These are phyloP conservation scores for Mycena chlorophos DNA, from an alignment of 768 basidiomycete genomes.

Conservation along the genomic window DNA sequence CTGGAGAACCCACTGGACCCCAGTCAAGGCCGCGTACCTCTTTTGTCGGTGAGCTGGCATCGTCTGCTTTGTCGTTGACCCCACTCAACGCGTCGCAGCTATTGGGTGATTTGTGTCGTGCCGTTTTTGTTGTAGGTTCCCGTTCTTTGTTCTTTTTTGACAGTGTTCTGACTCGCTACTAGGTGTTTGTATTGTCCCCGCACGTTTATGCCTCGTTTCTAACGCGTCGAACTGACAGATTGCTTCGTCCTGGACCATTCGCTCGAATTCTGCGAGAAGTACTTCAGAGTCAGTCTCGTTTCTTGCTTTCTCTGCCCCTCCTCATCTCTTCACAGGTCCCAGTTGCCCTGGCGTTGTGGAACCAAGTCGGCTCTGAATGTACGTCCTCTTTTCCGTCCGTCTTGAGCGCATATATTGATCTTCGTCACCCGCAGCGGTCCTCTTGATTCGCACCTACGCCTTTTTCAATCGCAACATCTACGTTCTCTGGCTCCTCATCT, in stretches of 20 bases:
- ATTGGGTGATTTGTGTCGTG: slow-evolving; percentile 81
- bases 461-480: slow-evolving; percentile 81
- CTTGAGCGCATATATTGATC: slow-evolving; percentile 18
- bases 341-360: slow-evolving; percentile 83
- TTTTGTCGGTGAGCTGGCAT: slow-evolving; percentile 68
- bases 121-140: slow-evolving; percentile 65
- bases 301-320: slow-evolving; percentile 6
- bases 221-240: slow-evolving; percentile 3
- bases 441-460: slow-evolving; percentile 82
- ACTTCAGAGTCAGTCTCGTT: slow-evolving; percentile 58
- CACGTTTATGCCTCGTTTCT: neutral
- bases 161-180: neutral
- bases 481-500: slow-evolving; percentile 62
- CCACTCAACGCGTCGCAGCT: slow-evolving; percentile 42
- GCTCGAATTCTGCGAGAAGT: slow-evolving; percentile 60
- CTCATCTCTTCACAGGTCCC: slow-evolving; percentile 54
- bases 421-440: slow-evolving; percentile 59
- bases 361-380: slow-evolving; percentile 83
- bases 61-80: slow-evolving; percentile 14
- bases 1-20: slow-evolving; percentile 83
- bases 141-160: neutral
- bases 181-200: neutral
- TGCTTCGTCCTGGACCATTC: slow-evolving; percentile 74
- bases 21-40: slow-evolving; percentile 79
- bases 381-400: slow-evolving; percentile 13